Evolutionary conservation across 345 rosid species (phyloP).

Genomic region (Salix arbutifolia): DNA sequence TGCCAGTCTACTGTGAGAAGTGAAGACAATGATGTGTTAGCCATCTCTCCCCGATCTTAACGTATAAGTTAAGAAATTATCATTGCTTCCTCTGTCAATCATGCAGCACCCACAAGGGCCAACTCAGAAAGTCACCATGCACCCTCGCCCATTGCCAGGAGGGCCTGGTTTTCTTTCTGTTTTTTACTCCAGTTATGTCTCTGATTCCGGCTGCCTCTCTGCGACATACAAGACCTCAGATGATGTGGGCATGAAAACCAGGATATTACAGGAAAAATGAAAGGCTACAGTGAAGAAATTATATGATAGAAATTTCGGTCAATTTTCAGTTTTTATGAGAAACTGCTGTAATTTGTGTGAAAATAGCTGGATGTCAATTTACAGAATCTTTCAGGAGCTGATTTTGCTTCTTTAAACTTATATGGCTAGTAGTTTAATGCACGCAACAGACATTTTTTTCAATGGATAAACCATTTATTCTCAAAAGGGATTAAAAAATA

Average conservation of each 20-base stretch:
- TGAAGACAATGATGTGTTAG: slow-evolving; percentile 45
- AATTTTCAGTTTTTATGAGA: no score
- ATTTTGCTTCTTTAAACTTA: no score
- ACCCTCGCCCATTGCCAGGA: not conserved
- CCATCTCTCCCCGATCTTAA: slow-evolving; percentile 37
- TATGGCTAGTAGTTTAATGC: no score
- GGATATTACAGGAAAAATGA: not conserved
- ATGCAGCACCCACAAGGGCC: slow-evolving; percentile 20
- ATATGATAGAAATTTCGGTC: no score
- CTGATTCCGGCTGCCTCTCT: not conserved
- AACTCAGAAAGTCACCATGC: not conserved
- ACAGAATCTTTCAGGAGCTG: not conserved
- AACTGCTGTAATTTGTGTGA: not conserved
- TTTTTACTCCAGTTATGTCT: not conserved
- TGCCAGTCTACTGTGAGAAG: not conserved
- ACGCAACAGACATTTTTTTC: no score
- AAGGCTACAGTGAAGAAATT: no score
- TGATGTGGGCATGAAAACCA: not conserved
- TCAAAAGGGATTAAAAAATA: no score
- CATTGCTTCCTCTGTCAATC: slow-evolving; percentile 21
- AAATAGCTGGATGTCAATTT: not conserved
- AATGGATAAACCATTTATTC: no score
- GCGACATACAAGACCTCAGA: not conserved
- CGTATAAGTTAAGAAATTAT: slow-evolving; percentile 59
- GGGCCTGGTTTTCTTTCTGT: not conserved